Evolutionary conservation across 139 green algal genomes (phyloP).

Genomic region (Desmodesmus armatus): DNA sequence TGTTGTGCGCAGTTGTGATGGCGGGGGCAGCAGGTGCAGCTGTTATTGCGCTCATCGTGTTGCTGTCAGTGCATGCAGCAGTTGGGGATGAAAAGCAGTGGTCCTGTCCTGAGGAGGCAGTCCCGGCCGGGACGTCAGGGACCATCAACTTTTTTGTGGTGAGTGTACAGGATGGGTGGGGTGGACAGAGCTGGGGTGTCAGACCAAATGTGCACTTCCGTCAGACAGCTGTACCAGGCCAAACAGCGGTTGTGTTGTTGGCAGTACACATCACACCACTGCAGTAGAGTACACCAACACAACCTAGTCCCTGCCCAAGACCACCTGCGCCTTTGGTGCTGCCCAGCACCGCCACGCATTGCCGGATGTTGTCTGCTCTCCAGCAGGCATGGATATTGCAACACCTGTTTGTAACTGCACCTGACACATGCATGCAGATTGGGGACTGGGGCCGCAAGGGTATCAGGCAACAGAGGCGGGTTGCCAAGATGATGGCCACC

Average conservation of each 20-base stretch:
- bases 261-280: too few relatives aligned
- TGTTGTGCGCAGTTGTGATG: conserved; percentile 1
- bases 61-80: conserved; percentile 23
- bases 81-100: too few relatives aligned
- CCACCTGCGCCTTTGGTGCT: background rate
- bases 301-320: background rate
- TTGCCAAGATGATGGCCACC: conserved; percentile 68
- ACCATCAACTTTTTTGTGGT: conserved; percentile 49
- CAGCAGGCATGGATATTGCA: background rate
- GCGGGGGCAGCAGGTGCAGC: background rate
- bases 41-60: background rate
- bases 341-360: too few relatives aligned
- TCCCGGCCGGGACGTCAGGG: background rate
- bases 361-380: too few relatives aligned
- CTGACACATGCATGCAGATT: too few relatives aligned
- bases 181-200: too few relatives aligned
- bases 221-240: too few relatives aligned
- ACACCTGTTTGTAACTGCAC: background rate
- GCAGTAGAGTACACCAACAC: background rate
- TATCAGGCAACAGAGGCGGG: conserved; percentile 61
- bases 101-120: too few relatives aligned
- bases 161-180: too few relatives aligned
- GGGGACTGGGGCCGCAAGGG: conserved; percentile 78
- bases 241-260: too few relatives aligned
- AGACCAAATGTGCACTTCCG: too few relatives aligned